Evolutionary conservation across 1,284 basidiomycete genomes (phyloP), one percentile per base, ranked within the genome.

Genomic region (Rhodotorula sp.): DNA sequence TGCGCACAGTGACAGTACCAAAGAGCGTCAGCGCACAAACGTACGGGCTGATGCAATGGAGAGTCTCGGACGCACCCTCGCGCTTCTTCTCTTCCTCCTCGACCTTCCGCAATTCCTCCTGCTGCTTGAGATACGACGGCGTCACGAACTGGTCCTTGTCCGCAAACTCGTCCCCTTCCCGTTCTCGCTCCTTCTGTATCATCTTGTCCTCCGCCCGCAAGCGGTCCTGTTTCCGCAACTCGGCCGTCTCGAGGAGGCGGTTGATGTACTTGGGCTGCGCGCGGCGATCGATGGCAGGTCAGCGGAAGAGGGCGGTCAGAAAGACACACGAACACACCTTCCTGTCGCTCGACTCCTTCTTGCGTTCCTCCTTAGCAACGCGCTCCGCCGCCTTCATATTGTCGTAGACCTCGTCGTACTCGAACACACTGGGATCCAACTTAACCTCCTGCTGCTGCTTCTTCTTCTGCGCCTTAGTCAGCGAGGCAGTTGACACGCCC

Each of bases 101-200:
- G 1, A 94, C 92, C 78, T 83, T 85, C 64, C 91, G 84, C 4
- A 98, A 87, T 81, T 95, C 91, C 59, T 87, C 94, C 87, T 96
- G 92, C 81, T 99, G 96, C 71, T 92, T 89, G 80, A 94, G 94
- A 82, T 99, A 99, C 47, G 93, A 94, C 77, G 94, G 91, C 1
- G 96, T 99, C 55, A 99, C 94, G 77, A 98, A 99, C 30, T 88
- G 86, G 71, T 99, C 96, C 83, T 95, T 99, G 82, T 92, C 95
- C 58, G 85, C 86, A 80, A 93, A 99, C 80, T 94, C 87, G 72
- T 95, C 93, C 0, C 96, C 96, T 81, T 99, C 96, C 31, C 86
- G 83, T 79, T 94, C 92, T 28, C 96, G 86, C 79, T 99, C 95
- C 58, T 87, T 86, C 80, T 95, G 91, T 76, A 98, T 89, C 89